These are phyloP conservation scores for Penicillium expansum DNA, from an alignment of 2,329 filamentous ascomycete genomes.

Conservation along the genomic window DNA sequence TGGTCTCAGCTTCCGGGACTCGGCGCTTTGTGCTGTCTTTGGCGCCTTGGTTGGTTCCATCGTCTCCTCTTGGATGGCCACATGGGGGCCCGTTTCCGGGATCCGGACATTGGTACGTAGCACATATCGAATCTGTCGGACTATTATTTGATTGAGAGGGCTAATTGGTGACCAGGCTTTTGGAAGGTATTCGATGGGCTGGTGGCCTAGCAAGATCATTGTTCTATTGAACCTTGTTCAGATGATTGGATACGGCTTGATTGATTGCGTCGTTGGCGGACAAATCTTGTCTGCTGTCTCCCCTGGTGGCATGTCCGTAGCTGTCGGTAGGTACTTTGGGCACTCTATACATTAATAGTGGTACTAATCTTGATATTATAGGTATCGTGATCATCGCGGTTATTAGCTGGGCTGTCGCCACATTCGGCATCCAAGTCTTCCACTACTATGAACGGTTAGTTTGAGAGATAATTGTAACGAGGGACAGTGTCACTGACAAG, in stretches of 20 bases:
- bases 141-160: neutral
- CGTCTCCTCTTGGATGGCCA: conserved; percentile 59
- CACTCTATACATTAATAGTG: neutral
- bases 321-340: conserved; percentile 51
- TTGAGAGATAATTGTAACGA: neutral
- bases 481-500: neutral
- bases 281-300: conserved; percentile 68
- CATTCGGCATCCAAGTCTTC: conserved; percentile 66
- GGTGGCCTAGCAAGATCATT: conserved; percentile 63
- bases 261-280: conserved; percentile 65
- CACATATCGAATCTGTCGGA: neutral
- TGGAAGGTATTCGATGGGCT: conserved; percentile 62
- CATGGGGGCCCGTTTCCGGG: conserved; percentile 60
- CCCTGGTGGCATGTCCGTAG: conserved; percentile 56
- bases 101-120: conserved; percentile 57
- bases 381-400: conserved; percentile 62
- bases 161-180: conserved; percentile 44
- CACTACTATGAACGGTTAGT: conserved; percentile 63
- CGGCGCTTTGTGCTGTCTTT: conserved; percentile 56
- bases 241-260: conserved; percentile 60
- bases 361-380: conserved; percentile 15
- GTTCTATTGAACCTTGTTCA: conserved; percentile 63
- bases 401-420: conserved; percentile 62
- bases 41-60: conserved; percentile 56
- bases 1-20: conserved; percentile 57